Conservation (phyloP, 2,329 filamentous ascomycete genomes). For the Epicoccum sorghinum region DNA sequence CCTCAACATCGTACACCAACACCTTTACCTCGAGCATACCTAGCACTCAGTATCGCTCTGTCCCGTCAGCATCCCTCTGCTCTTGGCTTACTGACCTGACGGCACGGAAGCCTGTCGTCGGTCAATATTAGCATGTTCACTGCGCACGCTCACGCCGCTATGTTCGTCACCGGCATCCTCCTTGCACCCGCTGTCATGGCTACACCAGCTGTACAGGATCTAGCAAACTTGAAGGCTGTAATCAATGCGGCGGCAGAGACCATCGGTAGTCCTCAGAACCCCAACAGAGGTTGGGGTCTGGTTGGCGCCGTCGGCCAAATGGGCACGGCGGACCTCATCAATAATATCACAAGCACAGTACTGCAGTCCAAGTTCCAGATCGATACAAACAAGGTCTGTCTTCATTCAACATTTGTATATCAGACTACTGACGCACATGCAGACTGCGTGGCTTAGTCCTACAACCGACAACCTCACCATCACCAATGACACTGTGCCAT, state of each 20-base stretch:
- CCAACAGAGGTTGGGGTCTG: conserved; percentile 35
- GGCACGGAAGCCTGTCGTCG: not conserved
- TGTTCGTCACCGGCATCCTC: conserved; percentile 38
- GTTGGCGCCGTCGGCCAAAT: conserved; percentile 22
- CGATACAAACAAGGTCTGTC: conserved; percentile 37
- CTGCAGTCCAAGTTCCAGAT: conserved; percentile 39
- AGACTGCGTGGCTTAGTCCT: conserved; percentile 30
- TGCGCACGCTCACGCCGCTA: conserved; percentile 13
- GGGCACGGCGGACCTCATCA: conserved; percentile 41
- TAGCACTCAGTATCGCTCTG: conserved; percentile 24
- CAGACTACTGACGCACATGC: conserved; percentile 1
- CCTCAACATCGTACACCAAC: conserved; percentile 3
- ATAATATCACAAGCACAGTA: conserved; percentile 42
- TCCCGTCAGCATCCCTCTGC: conserved; percentile 6
- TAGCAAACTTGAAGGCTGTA: conserved; percentile 33
- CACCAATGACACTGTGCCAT: conserved; percentile 13
- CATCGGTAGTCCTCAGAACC: conserved; percentile 36
- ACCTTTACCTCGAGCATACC: conserved; percentile 20
- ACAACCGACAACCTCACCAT: not conserved
- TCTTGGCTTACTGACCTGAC: conserved; percentile 11
- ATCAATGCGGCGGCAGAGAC: conserved; percentile 37
- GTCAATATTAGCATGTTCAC: conserved; percentile 6
- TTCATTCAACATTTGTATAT: not conserved
- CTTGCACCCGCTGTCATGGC: conserved; percentile 30
- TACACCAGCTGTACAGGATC: conserved; percentile 37